phyloP scores from a whole-genome alignment of 2,329 filamentous ascomycete genomes.

The Aspergillus alliaceus region DNA sequence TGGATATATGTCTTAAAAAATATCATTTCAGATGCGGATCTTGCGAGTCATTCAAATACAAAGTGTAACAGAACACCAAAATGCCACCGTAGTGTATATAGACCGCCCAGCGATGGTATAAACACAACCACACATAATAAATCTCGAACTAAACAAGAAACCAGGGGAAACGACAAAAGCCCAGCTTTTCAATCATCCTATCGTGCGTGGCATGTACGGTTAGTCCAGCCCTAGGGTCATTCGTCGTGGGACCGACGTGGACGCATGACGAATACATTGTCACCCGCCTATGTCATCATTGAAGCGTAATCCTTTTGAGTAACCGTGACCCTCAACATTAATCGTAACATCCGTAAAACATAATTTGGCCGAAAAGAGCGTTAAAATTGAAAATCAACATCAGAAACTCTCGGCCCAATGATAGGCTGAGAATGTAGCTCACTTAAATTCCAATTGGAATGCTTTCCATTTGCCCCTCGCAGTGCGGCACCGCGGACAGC shows the following conservation, averaged over 20 bases:
- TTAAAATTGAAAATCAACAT: neutral
- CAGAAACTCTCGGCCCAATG: neutral
- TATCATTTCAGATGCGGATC: neutral
- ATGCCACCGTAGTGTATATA: slow-evolving; percentile 23
- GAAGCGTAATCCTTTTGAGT: slow-evolving; percentile 23
- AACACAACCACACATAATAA: slow-evolving; percentile 3
- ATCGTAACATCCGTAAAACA: slow-evolving; percentile 33
- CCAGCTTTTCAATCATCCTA: slow-evolving; percentile 26
- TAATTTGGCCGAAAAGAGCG: slow-evolving; percentile 7
- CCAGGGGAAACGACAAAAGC: slow-evolving; percentile 17
- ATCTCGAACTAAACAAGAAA: slow-evolving; percentile 10
- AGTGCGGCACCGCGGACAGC: slow-evolving; percentile 48
- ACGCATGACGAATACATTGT: slow-evolving; percentile 5
- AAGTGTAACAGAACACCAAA: slow-evolving; percentile 10
- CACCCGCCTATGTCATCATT: slow-evolving; percentile 16
- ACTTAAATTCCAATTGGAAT: slow-evolving; percentile 50
- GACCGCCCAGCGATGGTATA: slow-evolving; percentile 15
- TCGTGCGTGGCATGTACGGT: neutral
- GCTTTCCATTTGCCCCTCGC: slow-evolving; percentile 50
- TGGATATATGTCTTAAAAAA: neutral
- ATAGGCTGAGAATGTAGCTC: slow-evolving; percentile 12
- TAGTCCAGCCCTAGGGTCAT: neutral
- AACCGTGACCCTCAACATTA: slow-evolving; percentile 21
- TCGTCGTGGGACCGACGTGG: neutral
- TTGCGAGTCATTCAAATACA: slow-evolving; percentile 1